These are phyloP conservation scores for Fusarium pseudoanthophilum DNA, from an alignment of 2,329 filamentous ascomycete genomes.

Conservation along the genomic window DNA sequence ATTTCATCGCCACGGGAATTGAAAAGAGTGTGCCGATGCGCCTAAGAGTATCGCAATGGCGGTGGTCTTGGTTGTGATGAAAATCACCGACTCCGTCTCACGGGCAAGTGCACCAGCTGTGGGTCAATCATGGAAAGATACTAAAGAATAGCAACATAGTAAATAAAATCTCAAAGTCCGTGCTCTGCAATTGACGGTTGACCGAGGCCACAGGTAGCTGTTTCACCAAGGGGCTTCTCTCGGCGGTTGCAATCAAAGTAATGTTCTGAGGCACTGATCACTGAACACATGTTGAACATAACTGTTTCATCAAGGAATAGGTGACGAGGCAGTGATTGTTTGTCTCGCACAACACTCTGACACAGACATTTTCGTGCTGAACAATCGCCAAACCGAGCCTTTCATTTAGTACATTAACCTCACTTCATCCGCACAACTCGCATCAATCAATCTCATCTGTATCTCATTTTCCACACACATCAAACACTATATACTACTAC, in stretches of 20 bases:
- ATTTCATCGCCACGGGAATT: rapidly evolving
- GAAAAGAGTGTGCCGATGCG: rapidly evolving
- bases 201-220: rapidly evolving
- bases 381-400: rapidly evolving
- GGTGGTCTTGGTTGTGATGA: rapidly evolving
- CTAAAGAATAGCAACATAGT: rapidly evolving
- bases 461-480: not conserved
- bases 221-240: not conserved
- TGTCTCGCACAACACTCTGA: rapidly evolving
- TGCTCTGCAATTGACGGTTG: rapidly evolving
- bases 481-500: not conserved
- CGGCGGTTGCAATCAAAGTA: rapidly evolving
- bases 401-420: not conserved
- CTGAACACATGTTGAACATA: not conserved
- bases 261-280: not conserved
- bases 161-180: rapidly evolving
- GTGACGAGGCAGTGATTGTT: rapidly evolving
- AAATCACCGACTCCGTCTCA: rapidly evolving
- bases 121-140: not conserved
- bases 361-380: rapidly evolving
- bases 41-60: rapidly evolving
- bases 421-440: not conserved
- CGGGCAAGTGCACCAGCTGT: rapidly evolving
- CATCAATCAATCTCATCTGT: not conserved
- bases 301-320: not conserved